Percentiles rank a stretch among this genome's conserved stretches.
These are phyloP conservation scores for Yarrowia deformans DNA, from an alignment of 805 yeast species.

Conservation along the genomic window DNA sequence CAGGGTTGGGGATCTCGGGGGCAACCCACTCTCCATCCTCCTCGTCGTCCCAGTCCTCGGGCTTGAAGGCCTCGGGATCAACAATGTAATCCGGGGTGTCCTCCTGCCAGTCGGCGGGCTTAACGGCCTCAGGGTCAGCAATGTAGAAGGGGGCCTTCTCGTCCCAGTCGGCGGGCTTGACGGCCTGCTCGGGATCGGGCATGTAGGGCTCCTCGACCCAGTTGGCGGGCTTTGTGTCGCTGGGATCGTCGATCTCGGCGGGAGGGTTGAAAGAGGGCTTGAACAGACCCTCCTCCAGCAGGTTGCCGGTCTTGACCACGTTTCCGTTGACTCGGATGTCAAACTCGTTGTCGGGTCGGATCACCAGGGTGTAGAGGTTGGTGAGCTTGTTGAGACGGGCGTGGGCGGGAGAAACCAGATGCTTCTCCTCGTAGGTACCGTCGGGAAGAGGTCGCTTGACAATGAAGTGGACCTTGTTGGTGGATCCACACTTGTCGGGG, in stretches of 20 bases:
- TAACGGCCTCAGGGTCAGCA: constrained; percentile 68
- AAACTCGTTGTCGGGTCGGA: constrained; percentile 68
- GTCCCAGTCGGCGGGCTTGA: constrained; percentile 87
- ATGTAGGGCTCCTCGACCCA: constrained; percentile 80
- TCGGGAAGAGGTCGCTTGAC: constrained; percentile 66
- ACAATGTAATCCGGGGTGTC: constrained; percentile 61
- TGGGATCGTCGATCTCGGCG: constrained; percentile 62
- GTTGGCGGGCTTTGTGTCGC: constrained; percentile 72
- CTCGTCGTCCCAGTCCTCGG: constrained; percentile 87
- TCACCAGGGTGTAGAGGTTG: constrained; percentile 76
- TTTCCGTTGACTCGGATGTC: constrained; percentile 87
- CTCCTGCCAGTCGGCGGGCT: constrained; percentile 86
- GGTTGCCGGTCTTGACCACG: constrained; percentile 70
- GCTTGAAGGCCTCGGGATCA: constrained; percentile 72
- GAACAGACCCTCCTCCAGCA: constrained; percentile 63
- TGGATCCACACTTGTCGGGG: constrained; percentile 87
- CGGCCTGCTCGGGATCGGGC: constrained; percentile 68
- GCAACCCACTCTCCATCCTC: constrained; percentile 88
- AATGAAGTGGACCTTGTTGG: constrained; percentile 82
- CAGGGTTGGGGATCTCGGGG: constrained; percentile 75
- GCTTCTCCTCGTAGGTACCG: constrained; percentile 70
- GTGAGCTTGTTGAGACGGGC: constrained; percentile 61
- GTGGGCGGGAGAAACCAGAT: constrained; percentile 71
- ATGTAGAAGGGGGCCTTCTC: constrained; percentile 69
- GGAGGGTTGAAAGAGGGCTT: constrained; percentile 75